Percentiles rank a stretch among this genome's conserved stretches.
These are phyloP conservation scores for Trametes polyzona DNA, from an alignment of 1,284 basidiomycete species.

Conservation along the genomic window DNA sequence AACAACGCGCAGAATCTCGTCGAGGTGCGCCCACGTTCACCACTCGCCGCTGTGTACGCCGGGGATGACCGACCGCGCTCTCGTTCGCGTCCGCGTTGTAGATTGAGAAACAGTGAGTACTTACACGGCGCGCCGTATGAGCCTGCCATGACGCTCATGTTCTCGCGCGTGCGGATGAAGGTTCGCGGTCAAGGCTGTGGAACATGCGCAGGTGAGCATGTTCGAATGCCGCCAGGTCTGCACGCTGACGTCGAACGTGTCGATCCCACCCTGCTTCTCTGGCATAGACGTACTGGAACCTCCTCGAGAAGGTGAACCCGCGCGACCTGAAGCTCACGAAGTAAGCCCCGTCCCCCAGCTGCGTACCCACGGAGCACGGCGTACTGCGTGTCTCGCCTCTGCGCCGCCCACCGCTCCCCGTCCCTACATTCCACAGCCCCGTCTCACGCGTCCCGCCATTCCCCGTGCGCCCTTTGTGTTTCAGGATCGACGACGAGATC, in stretches of 20 bases:
- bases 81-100: constrained; percentile 41
- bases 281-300: constrained; percentile 91
- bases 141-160: background rate
- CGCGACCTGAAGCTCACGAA: constrained; percentile 80
- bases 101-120: constrained; percentile 94
- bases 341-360: no score
- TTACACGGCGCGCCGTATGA: constrained; percentile 19
- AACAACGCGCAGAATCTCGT: background rate
- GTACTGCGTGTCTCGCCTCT: no score
- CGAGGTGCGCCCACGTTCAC: no score
- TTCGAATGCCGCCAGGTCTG: background rate
- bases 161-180: constrained; percentile 32
- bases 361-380: no score
- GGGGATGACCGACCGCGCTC: no score
- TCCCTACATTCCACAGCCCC: no score
- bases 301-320: constrained; percentile 84
- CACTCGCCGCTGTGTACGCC: no score
- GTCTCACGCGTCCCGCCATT: no score
- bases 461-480: no score
- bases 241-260: background rate
- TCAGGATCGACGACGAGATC: constrained; percentile 92
- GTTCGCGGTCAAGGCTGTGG: constrained; percentile 96
- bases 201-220: constrained; percentile 87
- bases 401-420: no score
- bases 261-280: background rate